These are phyloP conservation scores for Thamnidium elegans DNA, from an alignment of 192 early-diverging fungal genomes.

Conservation along the genomic window DNA sequence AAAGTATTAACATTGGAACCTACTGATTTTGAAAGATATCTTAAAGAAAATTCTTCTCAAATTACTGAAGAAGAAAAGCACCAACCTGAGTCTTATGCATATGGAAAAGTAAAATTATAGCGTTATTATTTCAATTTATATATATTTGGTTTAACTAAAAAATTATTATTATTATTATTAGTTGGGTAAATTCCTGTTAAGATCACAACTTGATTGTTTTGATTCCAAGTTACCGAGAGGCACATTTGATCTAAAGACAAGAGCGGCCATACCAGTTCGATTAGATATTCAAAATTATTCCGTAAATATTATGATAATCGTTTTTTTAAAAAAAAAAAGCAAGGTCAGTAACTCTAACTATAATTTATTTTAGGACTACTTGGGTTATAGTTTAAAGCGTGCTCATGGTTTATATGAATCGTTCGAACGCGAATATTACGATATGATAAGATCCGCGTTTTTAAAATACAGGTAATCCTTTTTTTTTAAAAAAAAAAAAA, in stretches of 20 bases:
- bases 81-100: slow-evolving; percentile 67
- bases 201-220: slow-evolving; percentile 88
- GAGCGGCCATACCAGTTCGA: slow-evolving; percentile 78
- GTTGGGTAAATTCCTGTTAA: slow-evolving; percentile 72
- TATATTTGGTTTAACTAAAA: not conserved
- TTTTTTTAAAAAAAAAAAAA: not conserved
- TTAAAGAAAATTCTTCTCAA: slow-evolving; percentile 52
- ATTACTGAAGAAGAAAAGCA: slow-evolving; percentile 36
- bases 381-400: slow-evolving; percentile 69
- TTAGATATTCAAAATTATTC: slow-evolving; percentile 77
- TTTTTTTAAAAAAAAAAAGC: not conserved
- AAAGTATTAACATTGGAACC: slow-evolving; percentile 73
- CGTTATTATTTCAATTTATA: not conserved
- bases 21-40: slow-evolving; percentile 64
- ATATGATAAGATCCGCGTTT: slow-evolving; percentile 89
- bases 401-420: slow-evolving; percentile 67
- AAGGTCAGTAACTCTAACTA: not conserved
- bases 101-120: slow-evolving; percentile 39
- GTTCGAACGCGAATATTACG: slow-evolving; percentile 92
- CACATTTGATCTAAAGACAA: slow-evolving; percentile 92
- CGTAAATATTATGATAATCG: slow-evolving; percentile 30
- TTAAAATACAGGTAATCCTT: slow-evolving; percentile 80
- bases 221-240: slow-evolving; percentile 69
- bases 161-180: slow-evolving; percentile 13
- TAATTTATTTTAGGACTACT: slow-evolving; percentile 35